Evolutionary conservation across 768 basidiomycete species (phyloP), one percentile per base, ranked within the genome.

Genomic region (Collybiopsis luxurians): DNA sequence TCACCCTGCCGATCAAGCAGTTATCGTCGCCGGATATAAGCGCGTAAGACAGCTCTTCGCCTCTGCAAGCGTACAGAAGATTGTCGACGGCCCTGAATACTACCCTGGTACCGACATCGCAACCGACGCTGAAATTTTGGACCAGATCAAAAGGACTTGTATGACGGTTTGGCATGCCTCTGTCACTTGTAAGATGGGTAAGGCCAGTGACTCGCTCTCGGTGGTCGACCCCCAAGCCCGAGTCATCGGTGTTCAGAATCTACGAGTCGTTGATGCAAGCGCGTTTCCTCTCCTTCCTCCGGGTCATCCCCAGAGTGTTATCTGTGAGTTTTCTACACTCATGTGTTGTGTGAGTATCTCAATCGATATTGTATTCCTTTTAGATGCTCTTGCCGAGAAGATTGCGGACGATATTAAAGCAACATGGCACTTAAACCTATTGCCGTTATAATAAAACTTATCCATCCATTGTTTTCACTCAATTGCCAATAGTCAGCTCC

Each of bases 91-190:
- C 4, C 19, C 34, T 19, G 61, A 64, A 42, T 51, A 53, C 9
- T 43, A 40, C n/a, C 66, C 67, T n/a, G 69, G 66, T 15, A 53
- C 58, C 13, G 48, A 51, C 13, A 59, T 63, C 12, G 53, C 59
- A 30, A 64, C 62, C 11, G 71, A 67, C 53, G 64, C 65, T 38
- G 62, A 68, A 34, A 53, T 67, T 13, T 47, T 34, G 5, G 60
- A 59, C 44, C 57, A 46, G n/a, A 28, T 55, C 17, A 43, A 24
- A 24, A 28, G 27, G 19, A 10, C 26, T 9, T 26, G 11, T 15
- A 15, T n/a, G 11, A 42, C 31, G 39, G 24, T 53, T 9, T 53
- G 17, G 13, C 51, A 53, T 21, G 23, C 47, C 4, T 15, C 47
- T 26, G 21, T 9, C 11, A 49, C 47, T 15, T n/a, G 17, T 17